Conservation (phyloP, 768 basidiomycete species). For the Boletus tylopilopsis region DNA sequence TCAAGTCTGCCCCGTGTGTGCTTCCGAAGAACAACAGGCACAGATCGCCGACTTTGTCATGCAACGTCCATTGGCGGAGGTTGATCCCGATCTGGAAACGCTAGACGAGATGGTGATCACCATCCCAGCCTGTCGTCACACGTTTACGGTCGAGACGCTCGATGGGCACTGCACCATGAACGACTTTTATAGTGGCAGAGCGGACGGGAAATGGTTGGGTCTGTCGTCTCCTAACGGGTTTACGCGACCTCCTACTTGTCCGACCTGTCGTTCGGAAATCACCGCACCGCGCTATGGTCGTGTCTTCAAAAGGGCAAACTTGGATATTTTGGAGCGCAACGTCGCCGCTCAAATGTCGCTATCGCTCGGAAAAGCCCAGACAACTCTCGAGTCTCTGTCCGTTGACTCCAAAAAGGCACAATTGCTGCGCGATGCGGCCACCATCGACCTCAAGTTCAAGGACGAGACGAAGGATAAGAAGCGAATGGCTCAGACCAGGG, state of each 20-base stretch:
- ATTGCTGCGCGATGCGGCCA: neutral
- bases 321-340: constrained; percentile 66
- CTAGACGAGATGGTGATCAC: constrained; percentile 57
- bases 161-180: constrained; percentile 54
- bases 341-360: constrained; percentile 50
- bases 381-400: constrained; percentile 28
- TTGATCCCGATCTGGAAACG: constrained; percentile 36
- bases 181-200: constrained; percentile 43
- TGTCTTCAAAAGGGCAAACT: constrained; percentile 54
- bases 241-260: constrained; percentile 50
- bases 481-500: constrained; percentile 4
- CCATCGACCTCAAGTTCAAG: constrained; percentile 17
- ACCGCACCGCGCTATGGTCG: constrained; percentile 59
- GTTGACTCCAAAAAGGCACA: constrained; percentile 19
- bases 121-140: constrained; percentile 56
- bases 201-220: constrained; percentile 40
- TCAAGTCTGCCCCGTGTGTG: constrained; percentile 55
- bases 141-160: constrained; percentile 68
- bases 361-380: constrained; percentile 34
- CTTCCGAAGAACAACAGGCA: constrained; percentile 32
- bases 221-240: constrained; percentile 40
- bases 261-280: constrained; percentile 57
- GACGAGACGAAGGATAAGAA: constrained; percentile 1
- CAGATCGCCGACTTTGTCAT: constrained; percentile 60
- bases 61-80: constrained; percentile 46